Percentiles rank a stretch among this genome's conserved stretches.
These are phyloP conservation scores for Simmondsia chinensis DNA, from an alignment of 148 eudicot genomes.

Conservation along the genomic window DNA sequence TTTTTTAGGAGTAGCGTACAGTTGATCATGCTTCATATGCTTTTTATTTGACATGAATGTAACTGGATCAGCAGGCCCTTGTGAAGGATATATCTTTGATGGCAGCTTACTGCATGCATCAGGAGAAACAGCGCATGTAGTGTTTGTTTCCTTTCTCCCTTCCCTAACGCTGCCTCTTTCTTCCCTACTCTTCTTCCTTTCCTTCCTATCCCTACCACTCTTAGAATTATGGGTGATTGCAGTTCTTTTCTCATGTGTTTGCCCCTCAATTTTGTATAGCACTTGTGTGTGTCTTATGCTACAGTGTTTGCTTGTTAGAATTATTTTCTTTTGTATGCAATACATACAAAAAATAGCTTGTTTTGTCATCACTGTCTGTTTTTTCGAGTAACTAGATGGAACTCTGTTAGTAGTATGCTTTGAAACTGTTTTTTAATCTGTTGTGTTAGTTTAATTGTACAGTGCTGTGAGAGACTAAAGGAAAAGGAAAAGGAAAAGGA, in stretches of 20 bases:
- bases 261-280: conserved; percentile 5
- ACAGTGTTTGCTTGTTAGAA: conserved; percentile 3
- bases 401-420: too few species aligned
- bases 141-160: conserved; percentile 99
- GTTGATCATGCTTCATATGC: conserved; percentile 47
- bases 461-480: too few species aligned
- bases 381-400: too few species aligned
- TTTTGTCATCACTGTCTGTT: too few species aligned
- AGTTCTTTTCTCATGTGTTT: conserved; percentile 12
- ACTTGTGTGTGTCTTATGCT: conserved; percentile 13
- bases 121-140: conserved; percentile 96
- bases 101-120: conserved; percentile 98
- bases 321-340: too few species aligned
- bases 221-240: conserved; percentile 34
- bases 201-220: conserved; percentile 46
- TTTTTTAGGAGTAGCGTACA: conserved; percentile 41
- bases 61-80: conserved; percentile 97
- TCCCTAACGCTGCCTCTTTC: conserved; percentile 88
- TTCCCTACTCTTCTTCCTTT: conserved; percentile 63
- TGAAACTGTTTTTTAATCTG: too few species aligned
- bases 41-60: conserved; percentile 72
- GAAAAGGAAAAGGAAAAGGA: too few species aligned
- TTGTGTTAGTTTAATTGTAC: too few species aligned
- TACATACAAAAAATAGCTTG: too few species aligned
- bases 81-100: conserved; percentile 88